phyloP scores from a whole-genome alignment of 2,329 filamentous ascomycete genomes.

The Dactylellina parvicollis region DNA sequence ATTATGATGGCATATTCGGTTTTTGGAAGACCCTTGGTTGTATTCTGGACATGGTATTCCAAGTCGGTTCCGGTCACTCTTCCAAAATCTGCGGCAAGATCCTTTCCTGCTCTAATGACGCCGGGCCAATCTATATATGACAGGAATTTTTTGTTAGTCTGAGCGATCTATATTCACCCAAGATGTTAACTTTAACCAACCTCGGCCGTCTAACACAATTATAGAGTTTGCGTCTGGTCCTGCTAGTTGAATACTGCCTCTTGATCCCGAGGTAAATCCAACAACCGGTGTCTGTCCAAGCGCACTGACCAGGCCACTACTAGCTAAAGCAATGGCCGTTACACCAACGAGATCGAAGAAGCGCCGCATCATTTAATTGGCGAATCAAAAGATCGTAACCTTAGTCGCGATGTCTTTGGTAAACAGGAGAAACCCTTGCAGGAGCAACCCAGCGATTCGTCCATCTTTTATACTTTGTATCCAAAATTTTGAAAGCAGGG shows the following conservation, averaged over 20 bases:
- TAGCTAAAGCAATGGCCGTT: slow-evolving; percentile 43
- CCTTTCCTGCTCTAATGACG: slow-evolving; percentile 73
- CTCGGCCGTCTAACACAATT: slow-evolving; percentile 48
- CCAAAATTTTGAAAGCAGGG: background rate
- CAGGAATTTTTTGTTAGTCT: slow-evolving; percentile 10
- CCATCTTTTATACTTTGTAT: slow-evolving; percentile 43
- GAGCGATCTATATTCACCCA: background rate
- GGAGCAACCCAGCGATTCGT: slow-evolving; percentile 5
- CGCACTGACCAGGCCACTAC: slow-evolving; percentile 45
- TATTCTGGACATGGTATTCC: slow-evolving; percentile 45
- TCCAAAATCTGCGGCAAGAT: slow-evolving; percentile 75
- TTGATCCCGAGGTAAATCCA: slow-evolving; percentile 33
- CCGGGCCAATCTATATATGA: slow-evolving; percentile 61
- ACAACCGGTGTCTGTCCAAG: slow-evolving; percentile 47
- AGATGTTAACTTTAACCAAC: slow-evolving; percentile 11
- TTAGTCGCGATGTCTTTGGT: slow-evolving; percentile 31
- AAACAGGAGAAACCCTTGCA: slow-evolving; percentile 27
- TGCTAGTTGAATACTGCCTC: slow-evolving; percentile 47
- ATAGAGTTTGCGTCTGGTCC: slow-evolving; percentile 40
- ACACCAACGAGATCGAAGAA: slow-evolving; percentile 40
- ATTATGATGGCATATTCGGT: slow-evolving; percentile 70
- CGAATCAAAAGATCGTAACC: slow-evolving; percentile 29
- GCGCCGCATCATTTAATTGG: slow-evolving; percentile 47
- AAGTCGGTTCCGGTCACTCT: slow-evolving; percentile 70
- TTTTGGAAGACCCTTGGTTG: slow-evolving; percentile 58